phyloP scores from a whole-genome alignment of 2,329 filamentous ascomycete species.

The Aspergillus thermomutatus region DNA sequence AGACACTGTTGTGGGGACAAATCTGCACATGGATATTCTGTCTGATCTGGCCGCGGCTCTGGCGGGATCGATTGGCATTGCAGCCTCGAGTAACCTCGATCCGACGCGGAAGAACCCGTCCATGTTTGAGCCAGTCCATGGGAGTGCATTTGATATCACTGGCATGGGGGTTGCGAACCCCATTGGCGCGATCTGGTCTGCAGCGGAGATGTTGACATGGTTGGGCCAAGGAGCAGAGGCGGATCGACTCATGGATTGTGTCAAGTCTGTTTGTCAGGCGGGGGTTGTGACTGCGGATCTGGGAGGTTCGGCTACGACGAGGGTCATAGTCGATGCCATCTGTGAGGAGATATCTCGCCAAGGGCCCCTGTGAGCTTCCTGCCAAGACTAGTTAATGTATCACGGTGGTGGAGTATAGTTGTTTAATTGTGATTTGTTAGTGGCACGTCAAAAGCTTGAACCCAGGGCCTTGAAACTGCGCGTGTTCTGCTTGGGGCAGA shows the following conservation, averaged over 20 bases:
- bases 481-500: too few species aligned
- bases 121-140: slow-evolving; percentile 62
- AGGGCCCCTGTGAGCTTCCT: too few species aligned
- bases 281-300: slow-evolving; percentile 58
- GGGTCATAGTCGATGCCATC: too few species aligned
- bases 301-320: too few species aligned
- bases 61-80: slow-evolving; percentile 69
- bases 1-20: slow-evolving; percentile 55
- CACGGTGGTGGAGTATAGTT: too few species aligned
- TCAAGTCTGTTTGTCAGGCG: slow-evolving; percentile 58
- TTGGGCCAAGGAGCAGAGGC: slow-evolving; percentile 58
- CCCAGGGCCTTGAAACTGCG: too few species aligned
- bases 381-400: too few species aligned
- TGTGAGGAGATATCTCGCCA: too few species aligned
- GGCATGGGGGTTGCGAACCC: slow-evolving; percentile 60
- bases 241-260: slow-evolving; percentile 54
- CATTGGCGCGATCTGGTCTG: slow-evolving; percentile 65
- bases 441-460: too few species aligned
- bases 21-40: slow-evolving; percentile 63
- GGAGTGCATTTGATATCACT: slow-evolving; percentile 63
- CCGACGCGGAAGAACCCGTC: slow-evolving; percentile 58
- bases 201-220: slow-evolving; percentile 65
- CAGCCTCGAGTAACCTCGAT: slow-evolving; percentile 66
- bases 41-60: slow-evolving; percentile 68
- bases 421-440: too few species aligned